A percentile compares a stretch with the other conserved stretches of the same genome.
Evolutionary conservation across 164 flowering plant species (phyloP).

Genomic region (Nymphaea thermarum): DNA sequence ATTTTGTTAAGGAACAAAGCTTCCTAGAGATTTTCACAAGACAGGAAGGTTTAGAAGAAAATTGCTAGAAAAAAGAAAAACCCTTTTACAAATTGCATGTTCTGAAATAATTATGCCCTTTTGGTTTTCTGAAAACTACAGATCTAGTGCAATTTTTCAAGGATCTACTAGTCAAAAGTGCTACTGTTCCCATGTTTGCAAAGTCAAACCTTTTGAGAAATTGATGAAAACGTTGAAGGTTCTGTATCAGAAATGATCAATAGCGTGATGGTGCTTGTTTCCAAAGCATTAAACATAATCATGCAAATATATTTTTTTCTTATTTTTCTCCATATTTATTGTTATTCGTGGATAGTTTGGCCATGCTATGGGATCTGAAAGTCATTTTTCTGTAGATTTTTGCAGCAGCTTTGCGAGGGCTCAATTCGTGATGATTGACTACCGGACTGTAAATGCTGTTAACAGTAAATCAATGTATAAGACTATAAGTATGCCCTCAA

Average conservation of each 20-base stretch:
- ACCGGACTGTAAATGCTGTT: background rate
- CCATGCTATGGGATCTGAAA: background rate
- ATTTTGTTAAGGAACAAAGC: too few species aligned
- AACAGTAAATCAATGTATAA: background rate
- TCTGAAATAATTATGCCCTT: too few species aligned
- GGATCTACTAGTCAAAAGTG: too few species aligned
- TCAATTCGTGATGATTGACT: conserved; percentile 11
- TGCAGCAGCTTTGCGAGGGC: conserved; percentile 19
- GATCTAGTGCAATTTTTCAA: too few species aligned
- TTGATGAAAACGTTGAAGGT: background rate
- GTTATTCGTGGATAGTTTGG: background rate
- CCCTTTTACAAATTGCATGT: too few species aligned
- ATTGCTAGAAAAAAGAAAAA: too few species aligned
- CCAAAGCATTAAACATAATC: background rate
- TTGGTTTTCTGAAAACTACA: too few species aligned
- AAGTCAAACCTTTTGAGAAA: background rate
- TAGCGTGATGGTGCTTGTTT: background rate
- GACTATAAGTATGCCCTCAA: too few species aligned
- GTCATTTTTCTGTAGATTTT: conserved; percentile 12
- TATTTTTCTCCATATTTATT: background rate
- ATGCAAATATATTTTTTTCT: background rate
- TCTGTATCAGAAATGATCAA: background rate
- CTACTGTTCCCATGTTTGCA: too few species aligned
- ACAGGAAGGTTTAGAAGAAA: too few species aligned
- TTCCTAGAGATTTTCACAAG: too few species aligned